Conservation (phyloP, 2,329 filamentous ascomycete genomes). For the Orbilia oligospora region DNA sequence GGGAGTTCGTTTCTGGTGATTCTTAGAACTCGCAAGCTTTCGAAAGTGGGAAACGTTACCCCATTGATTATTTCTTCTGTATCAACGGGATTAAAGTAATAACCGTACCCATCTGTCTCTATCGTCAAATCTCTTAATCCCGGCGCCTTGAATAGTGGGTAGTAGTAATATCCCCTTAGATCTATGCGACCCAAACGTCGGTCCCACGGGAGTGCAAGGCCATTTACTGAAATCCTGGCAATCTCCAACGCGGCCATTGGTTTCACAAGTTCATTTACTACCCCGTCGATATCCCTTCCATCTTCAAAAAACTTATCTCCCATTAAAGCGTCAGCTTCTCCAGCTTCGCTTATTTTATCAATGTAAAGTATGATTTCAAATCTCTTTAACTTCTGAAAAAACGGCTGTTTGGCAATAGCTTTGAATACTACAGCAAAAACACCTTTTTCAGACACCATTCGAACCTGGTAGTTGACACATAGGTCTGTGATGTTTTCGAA, state of each 20-base stretch:
- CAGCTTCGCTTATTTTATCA: neutral
- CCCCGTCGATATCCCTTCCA: no score
- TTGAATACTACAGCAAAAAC: no score
- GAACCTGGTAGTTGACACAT: neutral
- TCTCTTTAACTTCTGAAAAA: neutral
- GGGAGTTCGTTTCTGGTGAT: neutral
- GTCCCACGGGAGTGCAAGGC: neutral
- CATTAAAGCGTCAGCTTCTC: neutral
- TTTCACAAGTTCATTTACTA: neutral
- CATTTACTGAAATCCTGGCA: neutral
- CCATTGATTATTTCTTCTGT: no score
- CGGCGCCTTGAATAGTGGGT: neutral
- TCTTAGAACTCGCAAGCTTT: neutral
- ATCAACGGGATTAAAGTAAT: no score
- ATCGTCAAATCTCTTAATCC: neutral
- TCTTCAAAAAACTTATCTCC: neutral
- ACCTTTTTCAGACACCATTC: neutral
- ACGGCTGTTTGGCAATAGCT: neutral
- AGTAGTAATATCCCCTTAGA: neutral
- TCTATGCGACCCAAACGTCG: neutral
- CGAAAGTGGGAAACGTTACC: no score
- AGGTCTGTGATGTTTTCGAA: constrained; percentile 3
- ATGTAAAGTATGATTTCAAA: neutral
- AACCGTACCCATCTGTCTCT: neutral
- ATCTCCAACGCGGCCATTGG: neutral